These are phyloP conservation scores for Sarocladium strictum DNA, from an alignment of 2,329 filamentous ascomycete genomes.

Conservation along the genomic window DNA sequence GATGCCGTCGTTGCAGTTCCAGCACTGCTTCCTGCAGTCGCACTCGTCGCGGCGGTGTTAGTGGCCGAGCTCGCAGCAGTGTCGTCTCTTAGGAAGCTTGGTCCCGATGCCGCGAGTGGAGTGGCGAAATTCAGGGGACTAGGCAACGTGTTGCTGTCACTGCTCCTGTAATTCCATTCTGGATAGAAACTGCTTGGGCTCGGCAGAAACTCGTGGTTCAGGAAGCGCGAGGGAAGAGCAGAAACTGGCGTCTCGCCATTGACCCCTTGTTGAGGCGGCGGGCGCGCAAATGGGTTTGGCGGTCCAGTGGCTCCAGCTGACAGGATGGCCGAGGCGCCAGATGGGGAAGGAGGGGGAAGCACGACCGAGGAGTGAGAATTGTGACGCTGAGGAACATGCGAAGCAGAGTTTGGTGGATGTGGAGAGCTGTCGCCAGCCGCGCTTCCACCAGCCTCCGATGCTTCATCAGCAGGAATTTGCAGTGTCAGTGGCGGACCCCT, in stretches of 20 bases:
- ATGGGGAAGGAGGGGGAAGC: conserved; percentile 87
- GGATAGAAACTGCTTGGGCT: conserved; percentile 90
- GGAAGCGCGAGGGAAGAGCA: conserved; percentile 84
- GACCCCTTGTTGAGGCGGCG: conserved; percentile 63
- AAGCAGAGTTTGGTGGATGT: conserved; percentile 52
- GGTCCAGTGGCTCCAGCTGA: conserved; percentile 90
- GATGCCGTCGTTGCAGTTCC: conserved; percentile 11
- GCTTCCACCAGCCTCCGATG: conserved; percentile 68
- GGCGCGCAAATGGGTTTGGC: conserved; percentile 91
- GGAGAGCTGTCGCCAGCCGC: conserved; percentile 66
- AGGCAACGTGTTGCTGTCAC: conserved; percentile 78
- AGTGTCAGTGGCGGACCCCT: conserved; percentile 77
- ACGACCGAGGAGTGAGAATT: conserved; percentile 65
- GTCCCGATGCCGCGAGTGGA: conserved; percentile 58
- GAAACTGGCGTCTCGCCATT: conserved; percentile 72
- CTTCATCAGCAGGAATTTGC: conserved; percentile 81
- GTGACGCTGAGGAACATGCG: conserved; percentile 44
- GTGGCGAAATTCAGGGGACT: conserved; percentile 92
- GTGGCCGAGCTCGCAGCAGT: conserved; percentile 15
- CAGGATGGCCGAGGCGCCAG: conserved; percentile 74
- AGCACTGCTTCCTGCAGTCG: conserved; percentile 15
- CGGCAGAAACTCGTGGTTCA: conserved; percentile 79
- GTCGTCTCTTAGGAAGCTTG: conserved; percentile 58
- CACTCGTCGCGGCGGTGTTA: conserved; percentile 12
- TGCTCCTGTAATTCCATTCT: conserved; percentile 73